phyloP scores from a whole-genome alignment of 768 basidiomycete genomes.

The Aureoboletus auriporus region DNA sequence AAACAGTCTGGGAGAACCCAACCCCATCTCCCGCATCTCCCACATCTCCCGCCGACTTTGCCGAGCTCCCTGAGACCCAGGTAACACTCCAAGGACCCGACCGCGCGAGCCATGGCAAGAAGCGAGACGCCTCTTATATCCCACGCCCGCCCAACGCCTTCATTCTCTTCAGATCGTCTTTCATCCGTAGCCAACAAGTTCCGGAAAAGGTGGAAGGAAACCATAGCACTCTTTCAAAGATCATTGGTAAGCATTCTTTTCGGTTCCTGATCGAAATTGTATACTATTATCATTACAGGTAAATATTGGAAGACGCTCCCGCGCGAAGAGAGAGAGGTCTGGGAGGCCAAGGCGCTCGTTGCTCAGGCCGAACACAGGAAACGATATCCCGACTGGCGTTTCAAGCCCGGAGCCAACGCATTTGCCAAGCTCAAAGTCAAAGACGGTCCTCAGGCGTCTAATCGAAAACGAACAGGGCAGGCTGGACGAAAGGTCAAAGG shows the following conservation, averaged over 20 bases:
- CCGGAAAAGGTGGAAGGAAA: conserved; percentile 78
- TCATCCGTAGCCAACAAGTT: conserved; percentile 70
- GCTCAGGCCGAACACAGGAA: conserved; percentile 73
- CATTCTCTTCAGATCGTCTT: conserved; percentile 78
- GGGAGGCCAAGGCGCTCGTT: conserved; percentile 70
- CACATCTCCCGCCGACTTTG: conserved; percentile 16
- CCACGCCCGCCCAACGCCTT: conserved; percentile 84
- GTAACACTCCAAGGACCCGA: conserved; percentile 28
- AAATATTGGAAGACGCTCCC: conserved; percentile 73
- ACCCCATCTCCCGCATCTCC: conserved; percentile 13
- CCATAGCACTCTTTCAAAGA: conserved; percentile 76
- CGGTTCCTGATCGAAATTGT: neutral
- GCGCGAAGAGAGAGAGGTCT: conserved; percentile 60
- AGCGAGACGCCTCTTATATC: conserved; percentile 69
- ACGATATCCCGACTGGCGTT: conserved; percentile 80
- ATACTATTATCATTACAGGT: conserved; percentile 36
- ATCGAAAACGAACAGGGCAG: conserved; percentile 28
- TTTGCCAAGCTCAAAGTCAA: conserved; percentile 37
- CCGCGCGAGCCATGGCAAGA: conserved; percentile 52
- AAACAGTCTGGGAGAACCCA: conserved; percentile 30
- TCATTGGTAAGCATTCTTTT: conserved; percentile 50
- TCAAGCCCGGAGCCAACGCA: conserved; percentile 58
- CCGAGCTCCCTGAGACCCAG: conserved; percentile 16
- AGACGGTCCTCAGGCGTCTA: conserved; percentile 34
- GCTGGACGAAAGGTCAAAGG: conserved; percentile 26